Evolutionary conservation across 192 early-diverging fungal genomes (phyloP).

Genomic region (Phycomyces blakesleeanus): DNA sequence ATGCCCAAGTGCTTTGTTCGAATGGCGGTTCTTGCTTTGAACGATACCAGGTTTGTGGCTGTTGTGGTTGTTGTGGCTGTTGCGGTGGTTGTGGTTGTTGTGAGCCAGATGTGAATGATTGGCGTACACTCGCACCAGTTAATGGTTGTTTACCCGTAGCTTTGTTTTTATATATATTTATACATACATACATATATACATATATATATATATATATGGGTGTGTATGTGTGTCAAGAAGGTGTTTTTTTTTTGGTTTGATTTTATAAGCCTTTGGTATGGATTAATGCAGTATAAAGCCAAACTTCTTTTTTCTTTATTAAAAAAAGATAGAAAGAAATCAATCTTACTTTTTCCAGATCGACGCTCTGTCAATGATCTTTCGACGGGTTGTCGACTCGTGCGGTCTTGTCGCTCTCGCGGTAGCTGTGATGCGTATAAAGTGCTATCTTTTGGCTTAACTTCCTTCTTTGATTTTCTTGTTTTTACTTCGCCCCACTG

Average conservation of each 20-base stretch:
- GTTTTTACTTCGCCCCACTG: constrained; percentile 90
- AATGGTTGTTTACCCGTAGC: neutral
- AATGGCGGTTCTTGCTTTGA: neutral
- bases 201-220: too few relatives aligned
- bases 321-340: neutral
- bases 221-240: too few relatives aligned
- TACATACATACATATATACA: too few relatives aligned
- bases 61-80: neutral
- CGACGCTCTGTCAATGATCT: neutral
- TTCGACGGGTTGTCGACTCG: neutral
- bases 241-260: too few relatives aligned
- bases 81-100: neutral
- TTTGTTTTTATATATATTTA: too few relatives aligned
- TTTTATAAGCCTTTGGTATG: too few relatives aligned
- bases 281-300: too few relatives aligned
- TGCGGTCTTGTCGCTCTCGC: neutral
- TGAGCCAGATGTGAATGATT: neutral
- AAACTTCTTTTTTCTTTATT: neutral
- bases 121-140: neutral
- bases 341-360: neutral
- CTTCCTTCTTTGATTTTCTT: constrained; percentile 59
- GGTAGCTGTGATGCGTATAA: neutral
- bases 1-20: constrained; percentile 42
- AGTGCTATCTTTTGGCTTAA: constrained; percentile 46
- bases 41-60: neutral